phyloP scores from a whole-genome alignment of 495 filamentous ascomycete genomes.

The Neurospora hispaniola region DNA sequence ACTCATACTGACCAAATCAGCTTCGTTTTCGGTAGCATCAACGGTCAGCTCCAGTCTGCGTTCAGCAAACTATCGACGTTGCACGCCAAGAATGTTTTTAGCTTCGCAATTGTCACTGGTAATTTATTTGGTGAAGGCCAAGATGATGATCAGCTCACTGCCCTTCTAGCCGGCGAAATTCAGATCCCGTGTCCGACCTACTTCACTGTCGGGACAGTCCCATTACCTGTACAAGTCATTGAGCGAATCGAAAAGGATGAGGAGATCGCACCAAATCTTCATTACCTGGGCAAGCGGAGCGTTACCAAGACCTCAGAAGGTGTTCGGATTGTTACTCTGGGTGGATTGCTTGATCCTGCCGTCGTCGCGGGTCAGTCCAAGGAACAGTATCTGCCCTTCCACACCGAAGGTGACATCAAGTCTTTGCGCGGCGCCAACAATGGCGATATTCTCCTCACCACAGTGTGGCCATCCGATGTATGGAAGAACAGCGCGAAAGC shows the following conservation, averaged over 20 bases:
- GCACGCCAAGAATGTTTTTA: slow-evolving; percentile 75
- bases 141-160: slow-evolving; percentile 45
- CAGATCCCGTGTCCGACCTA: slow-evolving; percentile 71
- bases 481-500: slow-evolving; percentile 41
- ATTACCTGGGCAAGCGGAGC: slow-evolving; percentile 75
- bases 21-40: slow-evolving; percentile 67
- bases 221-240: slow-evolving; percentile 56
- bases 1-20: slow-evolving; percentile 40
- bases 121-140: slow-evolving; percentile 62
- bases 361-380: slow-evolving; percentile 42
- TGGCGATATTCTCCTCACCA: slow-evolving; percentile 78
- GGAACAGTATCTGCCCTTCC: slow-evolving; percentile 56
- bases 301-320: slow-evolving; percentile 84
- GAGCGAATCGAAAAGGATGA: slow-evolving; percentile 60
- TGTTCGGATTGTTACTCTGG: slow-evolving; percentile 70
- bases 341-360: slow-evolving; percentile 51
- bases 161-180: slow-evolving; percentile 60
- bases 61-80: slow-evolving; percentile 71
- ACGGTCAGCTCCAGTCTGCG: slow-evolving; percentile 58
- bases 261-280: slow-evolving; percentile 79
- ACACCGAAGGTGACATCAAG: slow-evolving; percentile 67
- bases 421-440: slow-evolving; percentile 58
- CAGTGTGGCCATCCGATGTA: slow-evolving; percentile 69
- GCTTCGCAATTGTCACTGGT: slow-evolving; percentile 72
- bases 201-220: slow-evolving; percentile 61